These are phyloP conservation scores for Quercus suber DNA, from an alignment of 306 rosid genomes.

Conservation along the genomic window DNA sequence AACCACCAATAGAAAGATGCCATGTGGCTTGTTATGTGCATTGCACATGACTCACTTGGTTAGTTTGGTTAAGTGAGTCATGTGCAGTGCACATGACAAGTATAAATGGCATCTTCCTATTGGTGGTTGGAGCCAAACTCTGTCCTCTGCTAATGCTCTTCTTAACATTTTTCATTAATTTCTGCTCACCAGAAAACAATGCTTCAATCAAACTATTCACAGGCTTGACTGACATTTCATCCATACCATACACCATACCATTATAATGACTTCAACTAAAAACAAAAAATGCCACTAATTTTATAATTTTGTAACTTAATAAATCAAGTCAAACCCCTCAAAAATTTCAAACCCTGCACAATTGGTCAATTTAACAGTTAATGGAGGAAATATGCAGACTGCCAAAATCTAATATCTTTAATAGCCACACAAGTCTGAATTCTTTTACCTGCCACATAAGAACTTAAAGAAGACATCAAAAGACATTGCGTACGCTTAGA, in stretches of 20 bases:
- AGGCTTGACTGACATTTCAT: neutral
- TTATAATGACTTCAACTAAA: neutral
- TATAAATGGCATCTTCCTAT: too few relatives aligned
- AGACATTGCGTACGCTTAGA: neutral
- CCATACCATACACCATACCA: neutral
- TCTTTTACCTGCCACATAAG: conserved; percentile 53
- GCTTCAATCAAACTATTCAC: neutral
- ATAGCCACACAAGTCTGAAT: conserved; percentile 26
- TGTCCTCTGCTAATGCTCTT: neutral
- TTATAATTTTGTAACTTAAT: too few relatives aligned
- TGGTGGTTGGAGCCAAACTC: too few relatives aligned
- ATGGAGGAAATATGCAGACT: conserved; percentile 21
- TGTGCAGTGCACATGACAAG: too few relatives aligned
- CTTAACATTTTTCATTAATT: neutral
- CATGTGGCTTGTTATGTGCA: too few relatives aligned
- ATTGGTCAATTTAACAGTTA: conserved; percentile 30
- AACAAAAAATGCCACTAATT: too few relatives aligned
- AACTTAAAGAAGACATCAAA: conserved; percentile 43
- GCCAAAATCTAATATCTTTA: conserved; percentile 11
- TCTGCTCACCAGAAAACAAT: neutral
- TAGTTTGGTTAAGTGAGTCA: too few relatives aligned
- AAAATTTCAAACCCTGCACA: neutral
- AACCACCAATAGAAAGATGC: too few relatives aligned
- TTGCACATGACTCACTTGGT: too few relatives aligned
- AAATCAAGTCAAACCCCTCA: too few relatives aligned